A percentile compares a stretch with the other conserved stretches of the same genome.
phyloP scores from a whole-genome alignment of 371 early-diverging fungal genomes.

The Apophysomyces elegans region DNA sequence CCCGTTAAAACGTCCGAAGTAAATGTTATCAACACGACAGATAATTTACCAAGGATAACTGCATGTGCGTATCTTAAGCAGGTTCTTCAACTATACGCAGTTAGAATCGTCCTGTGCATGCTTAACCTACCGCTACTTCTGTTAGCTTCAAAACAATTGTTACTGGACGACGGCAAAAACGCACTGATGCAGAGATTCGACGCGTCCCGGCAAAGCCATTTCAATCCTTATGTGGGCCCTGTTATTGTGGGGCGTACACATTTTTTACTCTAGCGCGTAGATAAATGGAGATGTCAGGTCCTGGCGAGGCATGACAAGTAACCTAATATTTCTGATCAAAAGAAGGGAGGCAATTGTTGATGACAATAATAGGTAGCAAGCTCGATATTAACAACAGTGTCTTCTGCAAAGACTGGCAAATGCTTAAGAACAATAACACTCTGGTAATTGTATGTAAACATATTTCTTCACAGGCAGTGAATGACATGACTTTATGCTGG shows the following conservation, averaged over 20 bases:
- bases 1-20: too few relatives aligned
- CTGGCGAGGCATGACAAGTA: not conserved
- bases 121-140: too few relatives aligned
- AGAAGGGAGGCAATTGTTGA: constrained; percentile 27
- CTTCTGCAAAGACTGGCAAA: constrained; percentile 47
- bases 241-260: constrained; percentile 98
- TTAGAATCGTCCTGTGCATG: too few relatives aligned
- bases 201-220: constrained; percentile 96
- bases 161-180: constrained; percentile 71
- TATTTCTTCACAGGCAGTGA: constrained; percentile 73
- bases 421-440: constrained; percentile 51
- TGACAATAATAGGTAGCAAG: constrained; percentile 30
- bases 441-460: constrained; percentile 34
- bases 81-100: too few relatives aligned
- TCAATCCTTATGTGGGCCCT: constrained; percentile 96
- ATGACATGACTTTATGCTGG: constrained; percentile 64
- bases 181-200: constrained; percentile 85
- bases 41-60: too few relatives aligned
- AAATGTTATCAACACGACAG: too few relatives aligned
- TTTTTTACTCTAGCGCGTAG: constrained; percentile 98
- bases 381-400: constrained; percentile 9
- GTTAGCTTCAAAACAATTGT: constrained; percentile 92
- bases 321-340: constrained; percentile 8
- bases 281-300: constrained; percentile 52
- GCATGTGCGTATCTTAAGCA: too few relatives aligned